Base-by-base conservation (phyloP, 495 filamentous ascomycete genomes). In the Tuber melanosporum region DNA sequence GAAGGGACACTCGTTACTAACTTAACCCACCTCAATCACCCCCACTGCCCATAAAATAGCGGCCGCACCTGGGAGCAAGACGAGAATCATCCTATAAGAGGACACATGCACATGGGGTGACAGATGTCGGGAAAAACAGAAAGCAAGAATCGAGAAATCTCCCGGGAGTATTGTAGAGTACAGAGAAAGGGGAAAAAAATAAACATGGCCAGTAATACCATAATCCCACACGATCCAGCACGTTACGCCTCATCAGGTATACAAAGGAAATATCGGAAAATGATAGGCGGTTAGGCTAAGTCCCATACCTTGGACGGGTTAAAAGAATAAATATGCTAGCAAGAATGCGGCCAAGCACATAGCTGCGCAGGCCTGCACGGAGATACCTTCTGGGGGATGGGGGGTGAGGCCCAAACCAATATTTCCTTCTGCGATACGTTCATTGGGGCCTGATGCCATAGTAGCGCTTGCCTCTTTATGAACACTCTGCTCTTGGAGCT, bases 291-390 rank as follows among this genome's bases (percentile, higher is more conserved):
- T 43, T 72, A 15, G 39, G 71, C 71, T 43, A 19, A n/a, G 71
- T 10, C 36, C 15, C 39, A n/a, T n/a, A 22, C 71, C 39, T 72
- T 72, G 41, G 10, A 72, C 19, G 12, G 74, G 71, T 88, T 90
- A 99, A 84, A 98, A 98, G 85, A 99, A 92, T 81, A 97, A 88
- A 84, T 97, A 99, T 3, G 93, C 96, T 81, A 98, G 87, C 83
- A 99, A 85, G 86, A 99, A 99, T 86, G 93, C 91, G 75, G 95
- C 77, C 84, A 99, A 86, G 82, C 95, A 98, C 71, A 99, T 86
- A 20, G 87, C 87, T 39, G 95, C 95, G 73, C 92, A 92, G 73
- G 93, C 88, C 84, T 94, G 91, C 70, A 99, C 88, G 0, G 95
- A 91, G n/a, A 99, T 94, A 42, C 95, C 94, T 45, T 90, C 87